Base-by-base conservation (phyloP, 495 filamentous ascomycete species). In the Pyrenula aspistea region DNA sequence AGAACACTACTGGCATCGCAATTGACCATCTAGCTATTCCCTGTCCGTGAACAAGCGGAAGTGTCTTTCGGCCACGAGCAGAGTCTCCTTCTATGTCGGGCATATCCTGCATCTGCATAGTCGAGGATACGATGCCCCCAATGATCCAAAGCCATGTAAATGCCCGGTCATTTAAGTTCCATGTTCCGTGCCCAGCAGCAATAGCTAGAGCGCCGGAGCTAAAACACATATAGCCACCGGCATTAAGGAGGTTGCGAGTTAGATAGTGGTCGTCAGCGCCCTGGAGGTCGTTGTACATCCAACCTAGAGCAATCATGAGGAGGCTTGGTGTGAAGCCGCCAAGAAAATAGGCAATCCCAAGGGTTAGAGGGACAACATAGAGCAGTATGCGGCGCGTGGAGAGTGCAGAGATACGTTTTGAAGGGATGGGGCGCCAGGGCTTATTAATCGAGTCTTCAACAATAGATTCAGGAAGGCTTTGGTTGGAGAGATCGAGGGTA, bases 401-500 rank as follows among this genome's bases (percentile, higher is more conserved):
- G 0, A 59, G 60, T 0, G 61, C 47, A 10, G 68, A 72, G 15
- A 83, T 61, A 10, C 68, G 66, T 1, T 67, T 62, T 0, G 63
- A 60, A 0, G 77, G 78, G 1, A 85, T 66, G 0, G 77, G 75
- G 0, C 81, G 71, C 77, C 79, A 83, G 2, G 77, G 75, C 63
- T 84, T 85, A 67, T 85, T 85, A 59, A 79, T 58, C 0, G 48
- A 10, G 57, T 83, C 70, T 25, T 74, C 70, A 0, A 55, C 15
- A 11, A 73, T 56, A 2, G 70, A 62, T 0, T n/a, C 53, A 10
- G 60, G 50, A 2, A 56, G 59, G 2, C 62, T 56, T 55, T 75
- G 71, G 53, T 74, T 75, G 10, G 61, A 51, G 31, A 75, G 66
- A 25, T 62, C 55, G 48, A 66, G 68, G 1, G 66, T 62, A 0